phyloP scores from a whole-genome alignment of 1,139 yeast species.

The Eremothecium coryli region DNA sequence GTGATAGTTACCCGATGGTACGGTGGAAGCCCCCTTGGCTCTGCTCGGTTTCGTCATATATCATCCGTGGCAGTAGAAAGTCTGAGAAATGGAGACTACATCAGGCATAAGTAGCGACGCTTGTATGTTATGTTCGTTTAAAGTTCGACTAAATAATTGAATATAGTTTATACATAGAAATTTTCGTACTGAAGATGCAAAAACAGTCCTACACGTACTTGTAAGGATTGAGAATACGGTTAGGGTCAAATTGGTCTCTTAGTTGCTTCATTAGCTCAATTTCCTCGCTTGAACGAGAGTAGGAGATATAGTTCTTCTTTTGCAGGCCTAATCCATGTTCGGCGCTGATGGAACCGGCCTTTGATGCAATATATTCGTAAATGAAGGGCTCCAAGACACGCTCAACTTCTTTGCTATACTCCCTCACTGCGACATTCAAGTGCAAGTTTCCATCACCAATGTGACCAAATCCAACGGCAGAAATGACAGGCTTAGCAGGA shows the following conservation, averaged over 20 bases:
- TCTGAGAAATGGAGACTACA: slow-evolving; percentile 23
- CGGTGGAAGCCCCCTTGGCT: slow-evolving; percentile 60
- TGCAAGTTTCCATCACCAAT: slow-evolving; percentile 92
- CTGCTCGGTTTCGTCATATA: slow-evolving; percentile 55
- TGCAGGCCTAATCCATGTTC: slow-evolving; percentile 95
- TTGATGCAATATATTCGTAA: slow-evolving; percentile 73
- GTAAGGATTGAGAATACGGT: slow-evolving; percentile 82
- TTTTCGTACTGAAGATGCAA: no score
- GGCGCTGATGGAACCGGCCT: slow-evolving; percentile 79
- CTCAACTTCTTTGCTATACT: slow-evolving; percentile 67
- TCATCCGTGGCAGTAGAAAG: slow-evolving; percentile 43
- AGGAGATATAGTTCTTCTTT: slow-evolving; percentile 74
- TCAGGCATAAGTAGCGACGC: no score
- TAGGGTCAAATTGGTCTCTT: slow-evolving; percentile 73
- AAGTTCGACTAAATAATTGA: no score
- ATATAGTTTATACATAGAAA: no score
- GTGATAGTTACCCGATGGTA: slow-evolving; percentile 67
- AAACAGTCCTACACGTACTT: slow-evolving; percentile 54
- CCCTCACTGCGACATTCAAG: slow-evolving; percentile 75
- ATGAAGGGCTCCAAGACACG: slow-evolving; percentile 77
- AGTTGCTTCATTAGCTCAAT: slow-evolving; percentile 62
- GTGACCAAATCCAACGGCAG: slow-evolving; percentile 88
- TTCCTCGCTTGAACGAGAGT: slow-evolving; percentile 64
- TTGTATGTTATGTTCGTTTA: no score
- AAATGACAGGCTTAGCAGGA: slow-evolving; percentile 68